phyloP scores from a whole-genome alignment of 2,329 filamentous ascomycete species.

The Exophiala viscosa region DNA sequence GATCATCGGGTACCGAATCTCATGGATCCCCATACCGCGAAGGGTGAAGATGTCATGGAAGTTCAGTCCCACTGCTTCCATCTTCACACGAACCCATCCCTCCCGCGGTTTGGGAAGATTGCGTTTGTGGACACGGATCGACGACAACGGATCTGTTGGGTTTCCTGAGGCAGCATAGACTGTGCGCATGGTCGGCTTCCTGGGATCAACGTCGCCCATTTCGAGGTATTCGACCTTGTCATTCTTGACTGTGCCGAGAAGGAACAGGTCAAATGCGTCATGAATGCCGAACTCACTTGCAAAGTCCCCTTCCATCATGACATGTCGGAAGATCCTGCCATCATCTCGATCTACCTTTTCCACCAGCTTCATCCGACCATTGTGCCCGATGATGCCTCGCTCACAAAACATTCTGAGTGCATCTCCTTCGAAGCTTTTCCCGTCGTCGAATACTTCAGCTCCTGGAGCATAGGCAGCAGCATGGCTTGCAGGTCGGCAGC shows the following conservation, averaged over 20 bases:
- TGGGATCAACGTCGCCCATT: slow-evolving; percentile 15
- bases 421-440: slow-evolving; percentile 17
- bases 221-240: slow-evolving; percentile 14
- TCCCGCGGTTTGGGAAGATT: slow-evolving; percentile 9
- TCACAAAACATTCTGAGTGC: slow-evolving; percentile 10
- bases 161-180: slow-evolving; percentile 16
- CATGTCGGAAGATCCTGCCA: slow-evolving; percentile 9
- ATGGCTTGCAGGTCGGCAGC: slow-evolving; percentile 11
- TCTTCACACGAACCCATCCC: slow-evolving; percentile 17
- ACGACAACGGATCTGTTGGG: slow-evolving; percentile 14
- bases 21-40: slow-evolving; percentile 12
- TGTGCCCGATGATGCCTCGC: slow-evolving; percentile 14
- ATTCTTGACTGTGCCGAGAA: slow-evolving; percentile 7
- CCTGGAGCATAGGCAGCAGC: slow-evolving; percentile 12
- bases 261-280: slow-evolving; percentile 19
- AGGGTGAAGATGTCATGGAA: slow-evolving; percentile 23
- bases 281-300: slow-evolving; percentile 14
- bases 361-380: slow-evolving; percentile 6
- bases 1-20: slow-evolving; percentile 20
- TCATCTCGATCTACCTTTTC: slow-evolving; percentile 3
- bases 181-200: slow-evolving; percentile 11
- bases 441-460: slow-evolving; percentile 18
- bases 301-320: slow-evolving; percentile 22
- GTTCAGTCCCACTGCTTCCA: slow-evolving; percentile 20
- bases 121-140: slow-evolving; percentile 8